phyloP scores from a whole-genome alignment of 495 filamentous ascomycete species.

The Achaetomiella virescens region DNA sequence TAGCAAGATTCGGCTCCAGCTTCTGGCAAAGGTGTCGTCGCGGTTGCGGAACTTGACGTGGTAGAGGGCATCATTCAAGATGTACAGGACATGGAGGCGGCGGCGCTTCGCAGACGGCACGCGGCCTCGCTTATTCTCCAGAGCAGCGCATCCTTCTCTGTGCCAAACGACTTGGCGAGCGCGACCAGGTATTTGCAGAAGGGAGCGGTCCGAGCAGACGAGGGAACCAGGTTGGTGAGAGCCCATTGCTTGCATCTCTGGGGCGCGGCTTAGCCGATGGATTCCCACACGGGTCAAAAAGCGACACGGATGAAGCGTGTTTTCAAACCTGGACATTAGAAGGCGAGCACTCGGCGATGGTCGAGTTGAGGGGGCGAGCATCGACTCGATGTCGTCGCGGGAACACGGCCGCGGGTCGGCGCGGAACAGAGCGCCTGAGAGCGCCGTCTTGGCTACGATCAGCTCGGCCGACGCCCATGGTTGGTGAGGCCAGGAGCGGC shows the following conservation, averaged over 20 bases:
- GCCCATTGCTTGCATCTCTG: slow-evolving; percentile 90
- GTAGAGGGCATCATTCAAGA: slow-evolving; percentile 78
- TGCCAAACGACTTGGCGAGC: slow-evolving; percentile 54
- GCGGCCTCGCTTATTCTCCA: slow-evolving; percentile 22
- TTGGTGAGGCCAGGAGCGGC: not conserved
- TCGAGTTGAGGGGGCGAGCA: slow-evolving; percentile 62
- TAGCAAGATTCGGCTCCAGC: slow-evolving; percentile 54
- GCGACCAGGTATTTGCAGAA: slow-evolving; percentile 73
- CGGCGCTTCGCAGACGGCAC: slow-evolving; percentile 59
- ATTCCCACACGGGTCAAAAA: slow-evolving; percentile 31
- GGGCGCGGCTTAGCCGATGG: slow-evolving; percentile 48
- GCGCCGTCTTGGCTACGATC: slow-evolving; percentile 74
- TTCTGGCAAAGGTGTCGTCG: slow-evolving; percentile 52
- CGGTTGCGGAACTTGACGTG: slow-evolving; percentile 60
- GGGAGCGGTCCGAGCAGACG: slow-evolving; percentile 56
- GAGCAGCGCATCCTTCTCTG: slow-evolving; percentile 6
- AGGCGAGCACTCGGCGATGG: slow-evolving; percentile 67
- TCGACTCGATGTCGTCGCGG: slow-evolving; percentile 64
- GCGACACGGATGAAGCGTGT: slow-evolving; percentile 50
- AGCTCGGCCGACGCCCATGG: slow-evolving; percentile 71
- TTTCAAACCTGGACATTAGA: slow-evolving; percentile 94
- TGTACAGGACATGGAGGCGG: slow-evolving; percentile 72
- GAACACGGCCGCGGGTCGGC: slow-evolving; percentile 67
- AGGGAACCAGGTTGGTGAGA: slow-evolving; percentile 61
- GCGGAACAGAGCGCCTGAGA: slow-evolving; percentile 67